These are phyloP conservation scores for Tolypocladium capitatum DNA, from an alignment of 2,329 filamentous ascomycete species.

Conservation along the genomic window DNA sequence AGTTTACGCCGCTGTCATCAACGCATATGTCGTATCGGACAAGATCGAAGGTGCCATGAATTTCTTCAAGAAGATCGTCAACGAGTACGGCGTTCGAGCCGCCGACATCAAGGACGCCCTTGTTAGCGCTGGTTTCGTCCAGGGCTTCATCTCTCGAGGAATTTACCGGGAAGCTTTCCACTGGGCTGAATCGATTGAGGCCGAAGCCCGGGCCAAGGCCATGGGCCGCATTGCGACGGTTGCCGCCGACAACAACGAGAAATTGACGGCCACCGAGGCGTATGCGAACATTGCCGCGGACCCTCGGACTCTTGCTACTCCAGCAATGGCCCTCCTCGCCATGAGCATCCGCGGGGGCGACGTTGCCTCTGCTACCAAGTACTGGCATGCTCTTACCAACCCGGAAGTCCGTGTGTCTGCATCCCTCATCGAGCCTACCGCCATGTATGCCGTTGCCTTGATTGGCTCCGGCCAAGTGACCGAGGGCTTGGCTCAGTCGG, in stretches of 20 bases:
- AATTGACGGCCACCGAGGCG: slow-evolving; percentile 52
- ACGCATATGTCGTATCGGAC: slow-evolving; percentile 72
- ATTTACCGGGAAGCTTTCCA: slow-evolving; percentile 61
- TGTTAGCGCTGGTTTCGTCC: slow-evolving; percentile 62
- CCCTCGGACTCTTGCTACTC: slow-evolving; percentile 34
- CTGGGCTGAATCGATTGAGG: slow-evolving; percentile 54
- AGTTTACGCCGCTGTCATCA: slow-evolving; percentile 84
- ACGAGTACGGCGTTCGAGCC: slow-evolving; percentile 44
- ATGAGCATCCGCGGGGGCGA: slow-evolving; percentile 76
- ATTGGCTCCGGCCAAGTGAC: slow-evolving; percentile 73
- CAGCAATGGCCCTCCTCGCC: slow-evolving; percentile 72
- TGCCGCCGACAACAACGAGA: slow-evolving; percentile 69
- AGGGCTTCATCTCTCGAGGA: slow-evolving; percentile 58
- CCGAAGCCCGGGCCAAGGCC: slow-evolving; percentile 43
- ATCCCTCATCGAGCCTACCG: slow-evolving; percentile 70
- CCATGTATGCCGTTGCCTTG: slow-evolving; percentile 82
- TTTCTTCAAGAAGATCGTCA: slow-evolving; percentile 71
- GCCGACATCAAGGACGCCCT: slow-evolving; percentile 58
- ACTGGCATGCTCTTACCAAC: slow-evolving; percentile 63
- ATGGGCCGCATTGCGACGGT: slow-evolving; percentile 62
- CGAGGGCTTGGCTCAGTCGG: slow-evolving; percentile 67
- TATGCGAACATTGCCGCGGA: slow-evolving; percentile 45
- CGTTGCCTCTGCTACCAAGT: slow-evolving; percentile 60
- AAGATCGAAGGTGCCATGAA: slow-evolving; percentile 70
- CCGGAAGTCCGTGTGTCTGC: slow-evolving; percentile 45